Base-by-base conservation (phyloP, 108 stramenopile species). In the Skeletonema potamos region DNA sequence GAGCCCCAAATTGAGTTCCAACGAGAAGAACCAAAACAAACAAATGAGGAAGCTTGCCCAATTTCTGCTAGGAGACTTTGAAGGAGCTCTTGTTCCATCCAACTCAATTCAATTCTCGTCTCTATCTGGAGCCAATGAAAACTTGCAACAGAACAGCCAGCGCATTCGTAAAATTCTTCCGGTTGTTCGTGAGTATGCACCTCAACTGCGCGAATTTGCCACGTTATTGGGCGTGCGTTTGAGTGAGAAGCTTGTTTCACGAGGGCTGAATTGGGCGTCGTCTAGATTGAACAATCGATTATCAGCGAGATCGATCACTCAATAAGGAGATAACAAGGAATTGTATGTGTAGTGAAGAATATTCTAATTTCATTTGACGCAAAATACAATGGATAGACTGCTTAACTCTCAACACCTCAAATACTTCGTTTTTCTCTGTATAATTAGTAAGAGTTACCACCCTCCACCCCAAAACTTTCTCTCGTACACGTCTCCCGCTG, bases 31-130 rank as follows among this genome's bases (percentile, higher is more conserved):
- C 60, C 85, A 85, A 72, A 88, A 91, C 0, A 75, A 91, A 44
- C 92, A 93, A 63, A 93, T 93, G 68, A 62, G 87, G n/a, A 89
- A 86, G 59, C 77, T 93, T 2, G 77, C 89, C 11, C 73, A 83
- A 51, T 93, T 93, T 67, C 58, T 93, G 11, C 57, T 84, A 3
- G 92, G 92, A 41, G 92, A 93, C 60, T 89, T 81, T 59, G 89
- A 93, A 39, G 85, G 82, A 26, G 87, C 83, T 6, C 44, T 84
- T 3, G 59, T 66, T n/a, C 56, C 82, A 44, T 36, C 62, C 27
- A 22, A 68, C 44, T 22, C 30, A 11, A 51, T 51, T 22, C 48
- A 24, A 22, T 51, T 51, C 48, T 51, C 48, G 1, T 51, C 48
- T 51, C 48, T 51, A 51, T 22, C 48, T 51, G 20, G 22, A 51